Evolutionary conservation across 768 basidiomycete species (phyloP).

Genomic region (Boletus rubescentipes): DNA sequence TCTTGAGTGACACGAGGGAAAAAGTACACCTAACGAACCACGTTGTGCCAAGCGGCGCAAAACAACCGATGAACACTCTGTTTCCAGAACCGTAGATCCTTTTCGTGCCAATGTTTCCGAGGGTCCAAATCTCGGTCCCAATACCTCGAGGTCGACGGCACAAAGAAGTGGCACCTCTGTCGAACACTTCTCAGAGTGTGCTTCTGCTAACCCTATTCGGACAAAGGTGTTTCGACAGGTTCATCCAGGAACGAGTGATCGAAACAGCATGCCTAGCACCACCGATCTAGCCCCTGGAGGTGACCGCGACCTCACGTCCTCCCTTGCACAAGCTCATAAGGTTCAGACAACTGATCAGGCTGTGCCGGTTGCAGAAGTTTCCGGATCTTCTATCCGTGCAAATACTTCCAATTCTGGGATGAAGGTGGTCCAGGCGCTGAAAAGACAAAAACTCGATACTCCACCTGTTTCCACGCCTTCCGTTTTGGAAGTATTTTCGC

Average conservation of each 20-base stretch:
- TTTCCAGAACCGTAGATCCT: neutral
- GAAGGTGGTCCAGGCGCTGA: neutral
- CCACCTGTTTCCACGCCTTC: neutral
- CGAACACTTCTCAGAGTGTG: neutral
- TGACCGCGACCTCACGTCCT: neutral
- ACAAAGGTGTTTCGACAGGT: neutral
- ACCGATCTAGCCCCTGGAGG: conserved; percentile 4
- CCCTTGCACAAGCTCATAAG: neutral
- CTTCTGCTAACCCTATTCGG: neutral
- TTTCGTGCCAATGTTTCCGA: neutral
- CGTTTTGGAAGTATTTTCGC: neutral
- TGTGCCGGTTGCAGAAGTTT: neutral
- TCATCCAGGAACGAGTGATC: neutral
- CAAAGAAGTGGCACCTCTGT: neutral
- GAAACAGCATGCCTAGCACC: conserved; percentile 11
- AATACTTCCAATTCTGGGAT: neutral
- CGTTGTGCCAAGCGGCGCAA: conserved; percentile 7
- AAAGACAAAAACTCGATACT: neutral
- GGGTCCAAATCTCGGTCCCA: neutral
- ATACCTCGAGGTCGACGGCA: conserved; percentile 2
- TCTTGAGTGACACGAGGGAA: neutral
- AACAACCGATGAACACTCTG: neutral
- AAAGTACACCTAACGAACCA: neutral
- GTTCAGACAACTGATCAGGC: conserved; percentile 3
- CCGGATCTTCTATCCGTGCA: neutral